Base-by-base conservation (phyloP, 352 stramenopile species). In the Globisporangium emineosum region DNA sequence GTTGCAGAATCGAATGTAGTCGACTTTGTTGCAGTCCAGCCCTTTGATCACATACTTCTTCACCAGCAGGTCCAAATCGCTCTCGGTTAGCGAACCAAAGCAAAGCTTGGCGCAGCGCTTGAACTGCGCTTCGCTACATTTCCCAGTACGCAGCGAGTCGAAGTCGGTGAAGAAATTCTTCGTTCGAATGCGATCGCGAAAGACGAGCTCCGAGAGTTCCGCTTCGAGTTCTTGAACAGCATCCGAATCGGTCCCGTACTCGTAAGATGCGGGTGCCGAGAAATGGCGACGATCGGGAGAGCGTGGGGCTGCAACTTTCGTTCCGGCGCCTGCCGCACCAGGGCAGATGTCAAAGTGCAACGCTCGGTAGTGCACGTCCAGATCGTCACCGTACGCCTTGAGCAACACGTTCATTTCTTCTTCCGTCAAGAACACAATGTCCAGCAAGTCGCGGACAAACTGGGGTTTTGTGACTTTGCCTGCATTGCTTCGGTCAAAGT, bases 81-180 rank as follows among this genome's bases (percentile, higher is more conserved):
- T 67, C n/a, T 94, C 83, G 1, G 71, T 78, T 3, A 91, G 64
- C n/a, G 71, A 73, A 0, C 71, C 73, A 35, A 93, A 93, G 50
- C 83, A 93, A 1, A 95, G 63, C 63, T 95, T 95, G 10, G 88
- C 71, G 21, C 82, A 92, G 32, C 84, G 82, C 50, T 81, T 76
- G 70, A 95, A 95, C 65, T 95, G 86, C 15, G 81, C 69, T 40
- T 91, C 79, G 0, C 79, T 84, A 62, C 84, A 93, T 50, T 90
- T 93, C 5, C 84, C 84, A 0, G 77, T 89, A 8, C 84, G 82
- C 19, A 95, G 65, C 17, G 73, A 75, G 57, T 95, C 86, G 52
- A 93, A 95, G 56, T 95, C 86, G 5, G 72, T 89, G 51, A 95
- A 95, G 58, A 93, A 95, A 58, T 88, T 89, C 60, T 92, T 93